Percentiles rank a stretch among this genome's conserved stretches.
Evolutionary conservation across 768 basidiomycete species (phyloP).

Genomic region (Auriscalpium orientale): DNA sequence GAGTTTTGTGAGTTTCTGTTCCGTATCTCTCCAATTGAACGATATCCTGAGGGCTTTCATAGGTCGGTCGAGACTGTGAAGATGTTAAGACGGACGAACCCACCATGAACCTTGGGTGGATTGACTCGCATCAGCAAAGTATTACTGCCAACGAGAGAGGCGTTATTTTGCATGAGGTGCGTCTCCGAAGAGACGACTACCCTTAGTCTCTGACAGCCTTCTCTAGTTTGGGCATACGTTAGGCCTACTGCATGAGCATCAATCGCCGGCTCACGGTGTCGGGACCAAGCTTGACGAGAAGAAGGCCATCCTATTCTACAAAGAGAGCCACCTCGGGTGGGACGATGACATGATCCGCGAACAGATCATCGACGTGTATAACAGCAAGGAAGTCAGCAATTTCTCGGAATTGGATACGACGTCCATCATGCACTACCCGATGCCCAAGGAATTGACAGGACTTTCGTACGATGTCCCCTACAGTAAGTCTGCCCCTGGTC

Average conservation of each 20-base stretch:
- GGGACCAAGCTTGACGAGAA: neutral
- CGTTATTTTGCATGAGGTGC: neutral
- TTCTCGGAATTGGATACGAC: neutral
- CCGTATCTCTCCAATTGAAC: neutral
- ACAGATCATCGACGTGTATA: slow-evolving; percentile 1
- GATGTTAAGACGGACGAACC: neutral
- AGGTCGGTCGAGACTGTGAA: neutral
- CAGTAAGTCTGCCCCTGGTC: neutral
- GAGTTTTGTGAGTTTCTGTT: neutral
- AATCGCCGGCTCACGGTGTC: neutral
- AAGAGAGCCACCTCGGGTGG: neutral
- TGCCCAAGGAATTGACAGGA: neutral
- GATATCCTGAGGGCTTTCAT: neutral
- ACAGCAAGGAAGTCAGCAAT: neutral
- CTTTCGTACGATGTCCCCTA: neutral
- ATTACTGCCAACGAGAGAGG: neutral
- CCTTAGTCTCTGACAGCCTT: neutral
- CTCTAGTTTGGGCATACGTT: neutral
- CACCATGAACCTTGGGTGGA: neutral
- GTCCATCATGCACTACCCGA: slow-evolving; percentile 1
- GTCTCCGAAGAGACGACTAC: neutral
- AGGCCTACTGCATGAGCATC: neutral
- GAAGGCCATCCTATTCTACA: neutral
- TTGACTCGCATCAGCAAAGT: neutral
- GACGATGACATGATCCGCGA: neutral